phyloP scores from a whole-genome alignment of 345 rosid species.

The Populus davidiana region DNA sequence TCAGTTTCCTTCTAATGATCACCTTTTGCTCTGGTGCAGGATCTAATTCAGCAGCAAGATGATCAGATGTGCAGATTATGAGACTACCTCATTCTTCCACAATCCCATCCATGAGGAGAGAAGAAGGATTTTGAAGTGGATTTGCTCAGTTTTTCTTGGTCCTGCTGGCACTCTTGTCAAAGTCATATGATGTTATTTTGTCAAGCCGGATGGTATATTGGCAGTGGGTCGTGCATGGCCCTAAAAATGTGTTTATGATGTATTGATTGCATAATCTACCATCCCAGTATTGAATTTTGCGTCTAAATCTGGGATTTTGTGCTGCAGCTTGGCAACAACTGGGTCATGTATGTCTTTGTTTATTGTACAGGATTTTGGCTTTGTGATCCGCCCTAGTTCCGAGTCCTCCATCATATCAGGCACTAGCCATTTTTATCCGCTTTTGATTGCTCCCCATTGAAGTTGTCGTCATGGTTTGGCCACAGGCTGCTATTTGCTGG shows the following conservation, averaged over 20 bases:
- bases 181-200: neutral
- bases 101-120: neutral
- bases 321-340: neutral
- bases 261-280: neutral
- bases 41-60: slow-evolving; percentile 9
- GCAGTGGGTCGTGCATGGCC: neutral
- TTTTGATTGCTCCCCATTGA: neutral
- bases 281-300: neutral
- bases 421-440: neutral
- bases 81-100: neutral
- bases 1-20: neutral
- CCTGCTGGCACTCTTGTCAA: neutral
- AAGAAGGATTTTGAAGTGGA: neutral
- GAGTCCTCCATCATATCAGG: neutral
- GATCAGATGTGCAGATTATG: neutral
- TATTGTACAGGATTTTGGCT: neutral
- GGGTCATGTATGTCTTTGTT: neutral
- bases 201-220: neutral
- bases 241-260: neutral
- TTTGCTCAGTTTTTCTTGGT: neutral
- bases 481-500: neutral
- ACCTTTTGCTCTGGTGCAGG: neutral
- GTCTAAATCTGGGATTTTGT: neutral
- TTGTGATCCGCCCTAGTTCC: neutral
- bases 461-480: neutral